Evolutionary conservation across 2,329 filamentous ascomycete species (phyloP).

Genomic region (Camptophora hylomeconis): DNA sequence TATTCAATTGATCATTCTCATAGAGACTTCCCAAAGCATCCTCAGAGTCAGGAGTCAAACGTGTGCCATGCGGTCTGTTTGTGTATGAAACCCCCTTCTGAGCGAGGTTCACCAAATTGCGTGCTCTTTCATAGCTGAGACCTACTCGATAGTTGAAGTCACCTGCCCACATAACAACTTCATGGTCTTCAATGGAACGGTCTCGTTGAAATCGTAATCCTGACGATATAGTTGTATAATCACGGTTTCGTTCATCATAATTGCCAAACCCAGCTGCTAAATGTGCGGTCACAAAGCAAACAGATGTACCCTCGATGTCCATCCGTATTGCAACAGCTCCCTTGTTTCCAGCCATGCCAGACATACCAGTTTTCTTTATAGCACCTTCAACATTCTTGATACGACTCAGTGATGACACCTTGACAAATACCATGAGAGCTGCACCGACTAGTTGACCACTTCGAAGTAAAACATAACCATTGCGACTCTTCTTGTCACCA

Average conservation of each 20-base stretch:
- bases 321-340: slow-evolving; percentile 92
- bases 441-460: slow-evolving; percentile 92
- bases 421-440: slow-evolving; percentile 83
- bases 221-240: slow-evolving; percentile 78
- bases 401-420: slow-evolving; percentile 57
- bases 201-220: slow-evolving; percentile 87
- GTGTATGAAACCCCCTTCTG: slow-evolving; percentile 92
- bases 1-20: slow-evolving; percentile 52
- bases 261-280: slow-evolving; percentile 91
- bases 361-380: slow-evolving; percentile 84
- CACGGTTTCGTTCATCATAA: slow-evolving; percentile 87
- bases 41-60: slow-evolving; percentile 23
- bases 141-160: slow-evolving; percentile 99
- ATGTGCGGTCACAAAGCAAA: slow-evolving; percentile 95
- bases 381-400: slow-evolving; percentile 97
- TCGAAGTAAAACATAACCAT: slow-evolving; percentile 77
- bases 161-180: slow-evolving; percentile 83
- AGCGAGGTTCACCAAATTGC: slow-evolving; percentile 61
- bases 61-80: no score
- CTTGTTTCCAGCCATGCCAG: slow-evolving; percentile 95
- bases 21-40: slow-evolving; percentile 11
- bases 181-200: slow-evolving; percentile 80
- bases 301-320: slow-evolving; percentile 80
- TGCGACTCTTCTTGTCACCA: slow-evolving; percentile 35
- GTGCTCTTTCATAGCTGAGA: slow-evolving; percentile 62